Base-by-base conservation (phyloP, 176 grass and related monocot species). In the Chrysopogon serrulatus region DNA sequence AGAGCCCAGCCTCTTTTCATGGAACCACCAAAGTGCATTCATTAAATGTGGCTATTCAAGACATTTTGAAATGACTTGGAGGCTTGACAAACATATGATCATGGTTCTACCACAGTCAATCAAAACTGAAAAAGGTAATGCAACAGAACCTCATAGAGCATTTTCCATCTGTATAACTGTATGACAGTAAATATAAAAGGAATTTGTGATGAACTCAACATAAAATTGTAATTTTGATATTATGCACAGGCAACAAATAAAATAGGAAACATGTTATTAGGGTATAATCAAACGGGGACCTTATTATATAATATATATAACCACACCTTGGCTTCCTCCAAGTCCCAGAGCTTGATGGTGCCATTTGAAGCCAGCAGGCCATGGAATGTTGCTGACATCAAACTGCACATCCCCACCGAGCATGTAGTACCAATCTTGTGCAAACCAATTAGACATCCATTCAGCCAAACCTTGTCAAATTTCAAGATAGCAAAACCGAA, bases 321-420 rank as follows among this genome's bases (percentile, higher is more conserved):
- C 87, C 89, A 64, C 79, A 99, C 96, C 88, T 87, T 99, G 28
- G 91, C 93, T 87, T 99, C 93, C 85, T 99, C 93, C 23, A 96
- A 84, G 74, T 99, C 93, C 96, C 96, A 99, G 72, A 99, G 91
- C 69, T 96, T 99, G 87, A 96, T 96, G 42, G 90, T 86, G 13
- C 96, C 96, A 44, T 89, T 99, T 31, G 91, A 95, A 94, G 68
- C 96, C 96, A 72, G 90, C 93, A 77, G 96, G 91, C 81, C 96
- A n/a, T n/a, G n/a, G n/a, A n/a, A n/a, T n/a, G n/a, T n/a, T 30
- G 85, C 91, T 21, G 93, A 94, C n/a, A 89, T 99, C 93, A 87
- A 99, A 96, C 34, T 92, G 89, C 66, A 99, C 93, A 37, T 89
- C 81, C 34, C 96, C 16, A 99, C 93, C 15, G n/a, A n/a, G 91